These are phyloP conservation scores for Protomyces inundatus DNA, from an alignment of 1,139 yeast genomes.

Conservation along the genomic window DNA sequence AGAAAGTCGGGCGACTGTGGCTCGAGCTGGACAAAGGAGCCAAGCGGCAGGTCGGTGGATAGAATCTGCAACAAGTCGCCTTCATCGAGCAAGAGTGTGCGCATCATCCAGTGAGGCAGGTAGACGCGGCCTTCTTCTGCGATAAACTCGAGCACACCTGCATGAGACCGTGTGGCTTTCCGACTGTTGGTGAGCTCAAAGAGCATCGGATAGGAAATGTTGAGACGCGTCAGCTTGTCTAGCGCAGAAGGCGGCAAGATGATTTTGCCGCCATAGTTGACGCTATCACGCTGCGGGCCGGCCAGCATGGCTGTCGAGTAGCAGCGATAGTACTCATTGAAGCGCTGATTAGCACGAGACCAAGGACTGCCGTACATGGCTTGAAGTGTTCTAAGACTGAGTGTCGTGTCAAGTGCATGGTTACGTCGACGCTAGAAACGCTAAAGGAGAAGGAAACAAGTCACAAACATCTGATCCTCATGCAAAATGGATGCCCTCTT, in stretches of 20 bases:
- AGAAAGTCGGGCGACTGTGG: conserved; percentile 92
- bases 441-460: not conserved
- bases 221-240: conserved; percentile 63
- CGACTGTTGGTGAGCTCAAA: conserved; percentile 60
- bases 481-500: conserved; percentile 95
- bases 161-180: conserved; percentile 58
- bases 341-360: conserved; percentile 39
- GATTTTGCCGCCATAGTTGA: conserved; percentile 86
- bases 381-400: not conserved
- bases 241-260: conserved; percentile 91
- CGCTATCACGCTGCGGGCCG: conserved; percentile 67
- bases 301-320: conserved; percentile 92
- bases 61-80: conserved; percentile 71
- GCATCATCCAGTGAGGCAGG: conserved; percentile 96
- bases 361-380: conserved; percentile 6
- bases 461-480: conserved; percentile 37
- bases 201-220: conserved; percentile 92
- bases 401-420: not conserved
- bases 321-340: conserved; percentile 82
- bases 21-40: conserved; percentile 83
- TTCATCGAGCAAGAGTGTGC: conserved; percentile 62
- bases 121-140: conserved; percentile 97
- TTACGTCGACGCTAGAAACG: not conserved
- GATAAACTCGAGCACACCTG: conserved; percentile 91
- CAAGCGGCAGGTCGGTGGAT: conserved; percentile 75